Base-by-base conservation (phyloP, 306 rosid genomes). In the Delonix regia region DNA sequence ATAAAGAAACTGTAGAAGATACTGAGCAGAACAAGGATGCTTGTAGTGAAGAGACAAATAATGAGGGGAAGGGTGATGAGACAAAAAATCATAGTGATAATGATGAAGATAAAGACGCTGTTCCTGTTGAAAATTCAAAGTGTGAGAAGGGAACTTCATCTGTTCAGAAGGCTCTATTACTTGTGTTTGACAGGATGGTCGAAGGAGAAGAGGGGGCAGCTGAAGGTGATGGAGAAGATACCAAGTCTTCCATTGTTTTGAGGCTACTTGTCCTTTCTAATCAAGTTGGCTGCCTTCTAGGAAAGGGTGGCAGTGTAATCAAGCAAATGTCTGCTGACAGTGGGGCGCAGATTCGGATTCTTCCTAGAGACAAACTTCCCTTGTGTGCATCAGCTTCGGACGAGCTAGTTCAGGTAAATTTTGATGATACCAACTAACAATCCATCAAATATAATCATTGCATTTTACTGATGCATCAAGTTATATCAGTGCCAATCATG, bases 251-350 rank as follows among this genome's bases (percentile, higher is more conserved):
- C 21, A 48, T 78, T 75, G 82, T 81, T 81, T 80, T 91, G 38
- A 90, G 97, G 83, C 69, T 96, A 62, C 91, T 93, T 7, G 89
- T 96, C 72, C 86, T 89, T 64, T 90, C 97, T 22, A 83, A 72
- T 78, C 97, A 96, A 83, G 92, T 92, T 66, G 99, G 99, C 14
- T 95, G 98, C 89, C 52, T 95, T 71, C 69, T 95, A 80, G 98
- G 99, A 27, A 95, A 88, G 81, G 98, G 96, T 84, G 99, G 99
- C 53, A 85, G 96, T 36, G 97, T 93, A 71, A 88, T 91, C 81
- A 96, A 91, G 85, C 87, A 85, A 76, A 90, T 93, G 96, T 77
- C 98, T 38, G 84, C 91, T 24, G 97, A 91, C n/a, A 96, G 97
- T 21, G 97, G 96, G 69, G 97, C 97, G 10, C 98, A 93, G 66